Evolutionary conservation across 805 yeast genomes (phyloP), one percentile per base, ranked within the genome.

Genomic region (Ogataea allantospora): DNA sequence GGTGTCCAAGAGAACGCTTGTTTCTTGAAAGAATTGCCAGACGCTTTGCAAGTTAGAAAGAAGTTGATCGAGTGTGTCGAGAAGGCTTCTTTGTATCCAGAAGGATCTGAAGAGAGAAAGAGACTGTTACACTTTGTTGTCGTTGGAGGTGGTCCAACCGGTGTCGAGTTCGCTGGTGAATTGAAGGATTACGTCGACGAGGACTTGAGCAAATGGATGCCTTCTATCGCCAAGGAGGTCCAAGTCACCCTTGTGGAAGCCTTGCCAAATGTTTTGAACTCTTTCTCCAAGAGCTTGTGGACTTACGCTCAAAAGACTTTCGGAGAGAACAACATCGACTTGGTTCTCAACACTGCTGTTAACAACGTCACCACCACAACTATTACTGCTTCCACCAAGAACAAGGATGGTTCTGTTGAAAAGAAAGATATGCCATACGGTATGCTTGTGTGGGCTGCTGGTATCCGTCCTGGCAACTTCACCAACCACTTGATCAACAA

Each of bases 71-170:
- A 72, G 46, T 65, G 67, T 38, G 68, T 73, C 46, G 78, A 73
- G 61, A 75, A 75, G 47, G 78, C 78, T 36, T 66, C 71, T 51
- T 63, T 73, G 44, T 68, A 70, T 48, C 78, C 78, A 27, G 66
- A 64, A 50, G 77, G 68, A 31, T 73, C 71, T 49, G 65, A 72
- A 13, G 77, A 73, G 53, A 66, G 78, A 63, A 66, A 66, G 60
- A 65, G 77, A 62, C 65, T 73, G 47, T 64, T 73, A 50, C 66
- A 73, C 22, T 66, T 73, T 47, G 71, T 73, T 39, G 76, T 73
- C 36, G 73, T 76, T 50, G 78, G 78, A 48, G 78, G 78, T 58
- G 78, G 78, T 43, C 78, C 78, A 52, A 73, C 78, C 34, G 78
- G 78, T 60, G 78, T 73, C 41, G 78, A 73, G 53, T 71, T 71